Base-by-base conservation (phyloP, 2,329 filamentous ascomycete genomes). In the Aureobasidium leucospermi region DNA sequence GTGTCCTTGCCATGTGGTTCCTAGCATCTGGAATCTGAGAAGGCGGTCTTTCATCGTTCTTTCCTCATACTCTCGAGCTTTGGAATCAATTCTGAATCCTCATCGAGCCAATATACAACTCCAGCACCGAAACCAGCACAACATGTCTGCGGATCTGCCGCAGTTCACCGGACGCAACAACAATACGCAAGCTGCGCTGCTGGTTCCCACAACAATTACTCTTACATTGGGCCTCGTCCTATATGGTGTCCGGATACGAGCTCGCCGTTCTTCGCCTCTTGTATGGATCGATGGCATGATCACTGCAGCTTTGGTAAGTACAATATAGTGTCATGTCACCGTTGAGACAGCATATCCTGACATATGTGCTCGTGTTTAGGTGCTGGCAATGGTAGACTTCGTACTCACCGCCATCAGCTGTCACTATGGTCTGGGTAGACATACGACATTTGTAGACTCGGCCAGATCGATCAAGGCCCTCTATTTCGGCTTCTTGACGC, bases 391-490 rank as follows among this genome's bases (percentile, higher is more conserved):
- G 10, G 34, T 47, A 4, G 42, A 57, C 6, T 31, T 47, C 13
- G 9, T 47, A 23, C 15, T 49, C 28, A 34, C 34, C 28, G 56
- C 46, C 36, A 45, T 51, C n/a, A 43, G 56, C 23, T 59, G 56
- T 16, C 47, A 59, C 36, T 51, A 59, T 29, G 56, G 56, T 16
- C 7, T 59, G 16, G 56, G 56, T 16, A 49, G 46, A 46, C 56
- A 59, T 28, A 59, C 36, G 4, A 28, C 4, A 8, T 43, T 42
- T 16, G 45, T 59, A 15, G 29, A 49, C 45, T n/a, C 34, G 6
- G 38, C n/a, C 13, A 32, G 47, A 34, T n/a, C 29, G 23, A 4
- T 34, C 28, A 59, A 42, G 13, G 56, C 56, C 23, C 36, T 29
- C 4, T n/a, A 51, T 28, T 51, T 39, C 7, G 39, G 23, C 2